Evolutionary conservation across 2,329 filamentous ascomycete species (phyloP).

Genomic region (Truncatella angustata): DNA sequence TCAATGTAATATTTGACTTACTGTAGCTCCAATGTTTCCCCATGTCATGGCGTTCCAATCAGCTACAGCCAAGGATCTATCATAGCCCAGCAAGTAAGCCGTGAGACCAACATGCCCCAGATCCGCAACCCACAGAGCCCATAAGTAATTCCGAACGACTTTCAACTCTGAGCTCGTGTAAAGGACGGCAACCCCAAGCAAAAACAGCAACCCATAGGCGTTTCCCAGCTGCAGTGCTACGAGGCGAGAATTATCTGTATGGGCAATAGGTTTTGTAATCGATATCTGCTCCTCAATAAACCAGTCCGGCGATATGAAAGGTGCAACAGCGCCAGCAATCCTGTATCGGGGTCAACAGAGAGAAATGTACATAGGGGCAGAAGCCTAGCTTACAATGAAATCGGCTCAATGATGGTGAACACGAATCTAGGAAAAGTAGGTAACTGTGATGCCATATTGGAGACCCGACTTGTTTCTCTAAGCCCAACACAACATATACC

Average conservation of each 20-base stretch:
- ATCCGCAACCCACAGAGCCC: constrained; percentile 64
- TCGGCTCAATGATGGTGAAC: constrained; percentile 67
- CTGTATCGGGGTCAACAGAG: constrained; percentile 34
- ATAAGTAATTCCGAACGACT: constrained; percentile 65
- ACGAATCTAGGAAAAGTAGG: constrained; percentile 63
- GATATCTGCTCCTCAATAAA: constrained; percentile 65
- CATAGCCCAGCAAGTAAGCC: constrained; percentile 55
- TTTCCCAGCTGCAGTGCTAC: constrained; percentile 69
- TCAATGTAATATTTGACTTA: constrained; percentile 30
- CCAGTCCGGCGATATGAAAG: constrained; percentile 55
- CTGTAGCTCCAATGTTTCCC: constrained; percentile 69
- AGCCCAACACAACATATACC: too few species aligned
- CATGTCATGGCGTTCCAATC: constrained; percentile 70
- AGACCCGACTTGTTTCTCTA: too few species aligned
- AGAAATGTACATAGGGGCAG: too few species aligned
- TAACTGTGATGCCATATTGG: constrained; percentile 57
- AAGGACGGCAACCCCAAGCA: constrained; percentile 63
- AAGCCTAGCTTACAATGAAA: constrained; percentile 68
- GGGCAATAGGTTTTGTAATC: constrained; percentile 28
- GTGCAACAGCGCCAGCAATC: constrained; percentile 56
- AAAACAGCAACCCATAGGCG: constrained; percentile 62
- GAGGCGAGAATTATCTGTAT: constrained; percentile 48
- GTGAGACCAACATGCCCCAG: constrained; percentile 66
- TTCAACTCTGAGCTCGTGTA: constrained; percentile 62
- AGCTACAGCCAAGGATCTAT: constrained; percentile 48